Evolutionary conservation across 2,329 filamentous ascomycete genomes (phyloP), one percentile per base, ranked within the genome.

Genomic region (Neonectria ditissima): DNA sequence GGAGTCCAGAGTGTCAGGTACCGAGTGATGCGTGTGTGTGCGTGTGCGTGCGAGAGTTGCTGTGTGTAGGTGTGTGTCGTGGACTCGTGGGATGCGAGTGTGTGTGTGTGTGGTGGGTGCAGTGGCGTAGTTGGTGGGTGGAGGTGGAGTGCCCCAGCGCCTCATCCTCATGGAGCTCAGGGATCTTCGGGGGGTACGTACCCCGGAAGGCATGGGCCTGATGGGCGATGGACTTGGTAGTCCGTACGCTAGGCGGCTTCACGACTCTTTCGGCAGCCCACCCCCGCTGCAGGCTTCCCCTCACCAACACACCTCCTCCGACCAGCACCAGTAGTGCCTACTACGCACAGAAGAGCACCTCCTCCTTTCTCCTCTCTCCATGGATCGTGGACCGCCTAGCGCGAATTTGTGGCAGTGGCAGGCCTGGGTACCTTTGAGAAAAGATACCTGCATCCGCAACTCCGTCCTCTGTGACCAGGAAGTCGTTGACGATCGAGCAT

Each of bases 361-460:
- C 32, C 13, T 45, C 18, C 24, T 64, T 37, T 52, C 52, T 50
- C 57, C 52, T 50, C 34, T 41, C 61, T 51, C 52, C 57, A 58
- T 56, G 58, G 58, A 45, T 24, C 48, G 28, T 41, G 39, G 43
- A 47, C 51, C 37, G 6, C 45, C 58, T 71, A 73, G 70, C 68
- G 68, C 55, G 51, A 69, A 67, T 63, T 69, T 62, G 39, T 66
- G 51, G 58, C 54, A 51, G 41, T 51, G n/a, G n/a, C 37, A 41
- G 34, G 9, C 37, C 37, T 47, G 55, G 64, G 70, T 73, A 73
- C 63, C 68, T 65, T 44, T 45, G 41, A 47, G 43, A 22, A 67
- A 67, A 73, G 68, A 52, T 72, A 72, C 70, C 30, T 65, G 59
- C 70, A 73, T 67, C 70, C 70, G 70, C 70, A 73, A 18, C 34